Evolutionary conservation across 2,329 filamentous ascomycete genomes (phyloP), one percentile per base, ranked within the genome.

Genomic region (Aspergillus sp.): DNA sequence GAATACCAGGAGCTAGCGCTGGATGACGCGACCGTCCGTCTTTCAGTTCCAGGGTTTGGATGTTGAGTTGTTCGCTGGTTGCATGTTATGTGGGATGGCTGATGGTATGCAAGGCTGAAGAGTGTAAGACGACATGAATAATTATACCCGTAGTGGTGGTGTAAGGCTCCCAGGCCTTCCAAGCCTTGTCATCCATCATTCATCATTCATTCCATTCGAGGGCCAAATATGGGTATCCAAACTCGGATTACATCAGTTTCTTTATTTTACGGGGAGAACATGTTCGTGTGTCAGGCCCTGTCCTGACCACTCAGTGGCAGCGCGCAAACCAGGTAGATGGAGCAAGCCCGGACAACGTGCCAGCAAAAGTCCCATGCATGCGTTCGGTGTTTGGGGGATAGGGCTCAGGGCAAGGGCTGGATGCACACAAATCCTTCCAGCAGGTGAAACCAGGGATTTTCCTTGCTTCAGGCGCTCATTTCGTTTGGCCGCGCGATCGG

Each of bases 391-490:
- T 11, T 27, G 41, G 17, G 19, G 30, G 22, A 19, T 61, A 61
- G 59, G 59, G 59, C 59, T 59, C 57, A 61, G 59, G 57, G 59
- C 47, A 61, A 61, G 57, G 57, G 59, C 53, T 51, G 50, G 34
- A 37, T 51, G 33, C 56, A 53, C 59, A 61, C 51, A 53, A 50
- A 54, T 47, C 51, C 42, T 55, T 37, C 44, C 9, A 39, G 44
- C 15, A 17, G 11, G 9, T 42, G 40, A 17, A 30, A 17, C 20
- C 44, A n/a, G 13, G 44, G 27, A 45, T 50, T 50, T 41, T 44
- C 34, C 24, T 45, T 47, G 27, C 39, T 27, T 40, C n/a, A 11
- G 15, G 5, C 34, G 11, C 20, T 53, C 27, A 39, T 39, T 51
- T 40, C 19, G 49, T 55, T 53, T 39, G 51, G 57, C 37, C 48